Evolutionary conservation across 169 alveolate genomes (phyloP).

Genomic region (Eimeria acervulina): DNA sequence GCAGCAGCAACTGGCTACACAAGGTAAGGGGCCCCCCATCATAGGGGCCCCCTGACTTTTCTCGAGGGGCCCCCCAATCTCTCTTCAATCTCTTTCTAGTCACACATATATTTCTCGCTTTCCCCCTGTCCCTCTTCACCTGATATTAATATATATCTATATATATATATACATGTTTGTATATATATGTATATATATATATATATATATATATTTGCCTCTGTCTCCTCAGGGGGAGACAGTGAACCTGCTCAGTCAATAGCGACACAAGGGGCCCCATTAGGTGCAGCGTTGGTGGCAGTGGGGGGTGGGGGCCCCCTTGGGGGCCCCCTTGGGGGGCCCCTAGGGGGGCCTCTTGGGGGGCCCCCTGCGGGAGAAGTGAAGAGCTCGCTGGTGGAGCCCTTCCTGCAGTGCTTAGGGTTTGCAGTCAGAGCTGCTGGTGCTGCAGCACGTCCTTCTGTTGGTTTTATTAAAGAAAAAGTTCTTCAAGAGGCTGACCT

Average conservation of each 20-base stretch:
- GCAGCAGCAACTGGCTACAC: slow-evolving; percentile 12
- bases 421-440: slow-evolving; percentile 8
- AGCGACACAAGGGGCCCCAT: neutral
- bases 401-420: slow-evolving; percentile 47
- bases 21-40: neutral
- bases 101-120: too few relatives aligned
- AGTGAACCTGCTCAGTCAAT: neutral
- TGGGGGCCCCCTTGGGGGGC: neutral
- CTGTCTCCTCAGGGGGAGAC: neutral
- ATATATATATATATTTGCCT: neutral
- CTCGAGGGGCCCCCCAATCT: neutral
- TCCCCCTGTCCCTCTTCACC: too few relatives aligned
- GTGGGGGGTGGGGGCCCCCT: neutral
- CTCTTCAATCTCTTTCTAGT: too few relatives aligned
- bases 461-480: neutral
- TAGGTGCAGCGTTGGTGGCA: neutral
- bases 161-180: too few relatives aligned
- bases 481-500: neutral
- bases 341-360: neutral
- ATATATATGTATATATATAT: neutral
- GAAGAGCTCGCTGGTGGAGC: neutral
- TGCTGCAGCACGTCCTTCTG: neutral
- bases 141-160: too few relatives aligned
- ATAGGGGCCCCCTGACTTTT: neutral
- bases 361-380: neutral